Conservation (phyloP, 1,284 basidiomycete genomes). For the Xerocomus amazonicus region DNA sequence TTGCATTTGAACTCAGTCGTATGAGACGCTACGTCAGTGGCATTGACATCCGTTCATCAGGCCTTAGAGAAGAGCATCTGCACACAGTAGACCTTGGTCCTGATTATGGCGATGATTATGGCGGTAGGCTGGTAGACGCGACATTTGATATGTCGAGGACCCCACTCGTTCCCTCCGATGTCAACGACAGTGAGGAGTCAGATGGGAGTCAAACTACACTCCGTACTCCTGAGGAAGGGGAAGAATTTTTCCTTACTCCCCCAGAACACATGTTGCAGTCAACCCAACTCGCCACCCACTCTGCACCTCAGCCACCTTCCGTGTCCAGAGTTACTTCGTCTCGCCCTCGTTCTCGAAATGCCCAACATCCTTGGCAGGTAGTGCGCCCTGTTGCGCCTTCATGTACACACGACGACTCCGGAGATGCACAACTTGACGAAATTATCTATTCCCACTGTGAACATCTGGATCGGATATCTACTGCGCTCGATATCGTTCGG, state of each 20-base stretch:
- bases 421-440: slow-evolving; percentile 16
- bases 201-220: slow-evolving; percentile 25
- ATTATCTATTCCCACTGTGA: slow-evolving; percentile 12
- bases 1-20: slow-evolving; percentile 20
- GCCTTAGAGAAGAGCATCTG: slow-evolving; percentile 4
- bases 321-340: slow-evolving; percentile 26
- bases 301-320: slow-evolving; percentile 1
- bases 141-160: slow-evolving; percentile 23
- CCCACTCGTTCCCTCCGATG: slow-evolving; percentile 27
- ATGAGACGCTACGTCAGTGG: background rate
- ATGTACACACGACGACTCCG: background rate
- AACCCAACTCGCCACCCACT: background rate
- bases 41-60: background rate
- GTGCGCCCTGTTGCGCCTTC: background rate
- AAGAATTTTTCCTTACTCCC: slow-evolving; percentile 11
- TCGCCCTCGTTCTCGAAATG: slow-evolving; percentile 25
- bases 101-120: slow-evolving; percentile 4
- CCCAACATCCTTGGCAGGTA: slow-evolving; percentile 2
- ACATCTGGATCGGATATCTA: slow-evolving; percentile 17
- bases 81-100: slow-evolving; percentile 10
- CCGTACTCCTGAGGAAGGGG: slow-evolving; percentile 28
- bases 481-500: slow-evolving; percentile 28
- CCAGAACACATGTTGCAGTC: slow-evolving; percentile 1
- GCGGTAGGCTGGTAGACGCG: slow-evolving; percentile 7
- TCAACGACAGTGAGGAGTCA: slow-evolving; percentile 29